Conservation (phyloP, 2,329 filamentous ascomycete species). For the Beauveria sp. region DNA sequence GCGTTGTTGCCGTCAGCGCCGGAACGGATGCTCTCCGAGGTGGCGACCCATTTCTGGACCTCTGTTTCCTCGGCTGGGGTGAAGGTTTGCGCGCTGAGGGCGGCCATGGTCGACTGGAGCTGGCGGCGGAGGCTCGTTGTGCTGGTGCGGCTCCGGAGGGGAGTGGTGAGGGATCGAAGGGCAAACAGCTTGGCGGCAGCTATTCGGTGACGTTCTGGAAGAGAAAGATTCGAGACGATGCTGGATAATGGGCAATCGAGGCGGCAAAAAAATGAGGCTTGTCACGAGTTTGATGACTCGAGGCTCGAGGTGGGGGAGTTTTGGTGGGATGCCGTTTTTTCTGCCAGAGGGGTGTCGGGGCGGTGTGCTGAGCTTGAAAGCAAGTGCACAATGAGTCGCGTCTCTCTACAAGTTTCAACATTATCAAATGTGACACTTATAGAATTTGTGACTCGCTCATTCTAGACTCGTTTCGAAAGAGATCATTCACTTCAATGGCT, state of each 20-base stretch:
- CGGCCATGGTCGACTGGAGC: slow-evolving; percentile 45
- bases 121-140: slow-evolving; percentile 23
- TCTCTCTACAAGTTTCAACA: neutral
- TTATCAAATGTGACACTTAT: neutral
- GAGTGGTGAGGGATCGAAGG: slow-evolving; percentile 31
- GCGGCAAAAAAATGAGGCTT: neutral
- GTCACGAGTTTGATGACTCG: neutral
- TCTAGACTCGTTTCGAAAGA: no score
- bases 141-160: slow-evolving; percentile 23
- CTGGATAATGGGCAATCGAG: neutral
- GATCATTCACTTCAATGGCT: no score
- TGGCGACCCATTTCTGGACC: slow-evolving; percentile 82
- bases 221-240: neutral
- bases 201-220: neutral
- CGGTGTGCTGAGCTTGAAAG: slow-evolving; percentile 4
- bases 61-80: slow-evolving; percentile 74
- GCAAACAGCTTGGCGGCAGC: slow-evolving; percentile 35
- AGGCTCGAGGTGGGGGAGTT: slow-evolving; percentile 4
- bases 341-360: slow-evolving; percentile 8
- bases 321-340: slow-evolving; percentile 11
- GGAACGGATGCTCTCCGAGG: slow-evolving; percentile 57
- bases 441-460: no score
- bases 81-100: slow-evolving; percentile 63
- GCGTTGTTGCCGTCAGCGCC: slow-evolving; percentile 50
- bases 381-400: neutral